Evolutionary conservation across 2,329 filamentous ascomycete genomes (phyloP).

Genomic region (Corynespora cassiicola): DNA sequence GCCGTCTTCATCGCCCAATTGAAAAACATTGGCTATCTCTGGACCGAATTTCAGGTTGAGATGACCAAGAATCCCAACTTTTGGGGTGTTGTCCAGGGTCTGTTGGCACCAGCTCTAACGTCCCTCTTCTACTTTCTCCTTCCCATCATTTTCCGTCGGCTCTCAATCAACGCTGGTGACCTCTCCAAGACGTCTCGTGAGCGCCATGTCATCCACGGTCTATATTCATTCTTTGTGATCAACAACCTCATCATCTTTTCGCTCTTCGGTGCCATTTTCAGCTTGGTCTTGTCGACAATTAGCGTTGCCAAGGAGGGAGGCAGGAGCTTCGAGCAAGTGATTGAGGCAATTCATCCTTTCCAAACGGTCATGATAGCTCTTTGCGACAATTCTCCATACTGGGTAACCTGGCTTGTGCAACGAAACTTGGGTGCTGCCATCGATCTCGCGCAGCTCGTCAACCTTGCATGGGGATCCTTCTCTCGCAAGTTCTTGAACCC

Average conservation of each 20-base stretch:
- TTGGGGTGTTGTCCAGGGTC: slow-evolving; percentile 92
- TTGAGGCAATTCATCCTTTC: slow-evolving; percentile 69
- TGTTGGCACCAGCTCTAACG: slow-evolving; percentile 84
- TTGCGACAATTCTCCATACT: slow-evolving; percentile 85
- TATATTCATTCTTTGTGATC: slow-evolving; percentile 96
- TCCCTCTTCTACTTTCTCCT: slow-evolving; percentile 87
- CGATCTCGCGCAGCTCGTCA: slow-evolving; percentile 88
- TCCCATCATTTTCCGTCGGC: slow-evolving; percentile 87
- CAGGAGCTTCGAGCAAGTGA: slow-evolving; percentile 67
- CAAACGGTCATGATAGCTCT: slow-evolving; percentile 73
- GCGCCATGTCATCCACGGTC: slow-evolving; percentile 85
- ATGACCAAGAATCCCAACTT: slow-evolving; percentile 68
- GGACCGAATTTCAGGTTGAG: slow-evolving; percentile 73
- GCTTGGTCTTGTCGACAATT: slow-evolving; percentile 72
- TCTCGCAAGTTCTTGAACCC: slow-evolving; percentile 83
- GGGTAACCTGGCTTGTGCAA: slow-evolving; percentile 80
- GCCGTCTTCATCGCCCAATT: slow-evolving; percentile 92
- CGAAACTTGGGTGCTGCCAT: slow-evolving; percentile 92
- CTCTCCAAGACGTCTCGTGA: slow-evolving; percentile 91
- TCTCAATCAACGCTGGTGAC: slow-evolving; percentile 85
- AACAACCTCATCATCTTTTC: slow-evolving; percentile 97
- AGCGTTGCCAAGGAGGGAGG: slow-evolving; percentile 59
- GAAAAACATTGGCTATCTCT: slow-evolving; percentile 78
- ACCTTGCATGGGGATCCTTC: slow-evolving; percentile 83
- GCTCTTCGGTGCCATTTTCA: slow-evolving; percentile 83